phyloP scores from a whole-genome alignment of 768 basidiomycete genomes.

The Kwoniella botswanensis region DNA sequence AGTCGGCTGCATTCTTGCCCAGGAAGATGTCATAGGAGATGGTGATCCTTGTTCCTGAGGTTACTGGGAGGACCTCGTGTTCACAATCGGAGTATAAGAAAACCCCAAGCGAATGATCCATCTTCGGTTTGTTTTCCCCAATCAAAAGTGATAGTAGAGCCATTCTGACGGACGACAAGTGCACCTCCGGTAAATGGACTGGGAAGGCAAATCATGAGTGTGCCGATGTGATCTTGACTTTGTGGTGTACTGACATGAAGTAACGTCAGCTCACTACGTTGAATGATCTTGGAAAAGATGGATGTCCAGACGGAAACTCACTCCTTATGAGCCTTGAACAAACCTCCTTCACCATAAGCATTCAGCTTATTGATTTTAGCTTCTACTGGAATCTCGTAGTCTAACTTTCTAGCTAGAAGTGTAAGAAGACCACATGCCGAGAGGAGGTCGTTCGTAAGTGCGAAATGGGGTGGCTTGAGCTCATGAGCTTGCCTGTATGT shows the following conservation, averaged over 20 bases:
- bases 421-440: slow-evolving; percentile 6
- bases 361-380: slow-evolving; percentile 30
- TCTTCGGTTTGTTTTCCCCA: slow-evolving; percentile 20
- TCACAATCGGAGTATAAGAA: slow-evolving; percentile 63
- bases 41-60: slow-evolving; percentile 61
- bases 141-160: slow-evolving; percentile 9
- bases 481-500: slow-evolving; percentile 30
- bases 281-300: background rate
- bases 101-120: slow-evolving; percentile 54
- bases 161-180: slow-evolving; percentile 31
- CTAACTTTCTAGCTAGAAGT: slow-evolving; percentile 7
- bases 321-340: slow-evolving; percentile 35
- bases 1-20: background rate
- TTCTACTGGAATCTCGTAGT: slow-evolving; percentile 1
- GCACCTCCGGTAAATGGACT: slow-evolving; percentile 27
- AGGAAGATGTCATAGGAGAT: slow-evolving; percentile 56
- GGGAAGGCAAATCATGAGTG: slow-evolving; percentile 33
- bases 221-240: slow-evolving; percentile 26
- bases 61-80: slow-evolving; percentile 62
- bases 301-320: slow-evolving; percentile 1
- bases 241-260: slow-evolving; percentile 17
- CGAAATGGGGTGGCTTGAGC: slow-evolving; percentile 25
- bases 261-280: background rate
- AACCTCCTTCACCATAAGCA: slow-evolving; percentile 28
- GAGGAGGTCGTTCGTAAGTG: slow-evolving; percentile 15